phyloP scores from a whole-genome alignment of 2,329 filamentous ascomycete genomes.

The Venturia asperata region DNA sequence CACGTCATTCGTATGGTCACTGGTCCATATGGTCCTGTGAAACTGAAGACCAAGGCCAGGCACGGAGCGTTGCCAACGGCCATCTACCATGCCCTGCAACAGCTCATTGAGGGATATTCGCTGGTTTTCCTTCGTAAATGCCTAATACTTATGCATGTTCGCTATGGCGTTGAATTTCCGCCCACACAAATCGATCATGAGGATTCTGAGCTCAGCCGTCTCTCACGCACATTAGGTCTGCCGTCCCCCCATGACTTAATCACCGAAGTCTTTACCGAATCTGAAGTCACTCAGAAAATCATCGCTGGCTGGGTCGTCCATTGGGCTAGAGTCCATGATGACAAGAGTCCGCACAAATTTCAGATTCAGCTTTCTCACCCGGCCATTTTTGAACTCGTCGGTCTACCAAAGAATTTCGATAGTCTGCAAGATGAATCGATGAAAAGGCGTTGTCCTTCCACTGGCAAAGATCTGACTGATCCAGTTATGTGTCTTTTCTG shows the following conservation, averaged over 20 bases:
- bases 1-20: conserved; percentile 20
- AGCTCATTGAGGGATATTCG: conserved; percentile 67
- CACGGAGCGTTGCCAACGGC: conserved; percentile 23
- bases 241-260: conserved; percentile 77
- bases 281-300: conserved; percentile 41
- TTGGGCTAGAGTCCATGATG: conserved; percentile 37
- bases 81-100: conserved; percentile 33
- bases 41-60: conserved; percentile 25
- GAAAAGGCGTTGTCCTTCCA: conserved; percentile 73
- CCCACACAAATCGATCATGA: conserved; percentile 58
- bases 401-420: conserved; percentile 86
- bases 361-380: conserved; percentile 61
- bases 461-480: conserved; percentile 84
- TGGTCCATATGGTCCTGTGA: conserved; percentile 26
- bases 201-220: conserved; percentile 71
- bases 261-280: conserved; percentile 35
- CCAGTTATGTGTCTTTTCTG: conserved; percentile 91
- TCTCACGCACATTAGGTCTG: conserved; percentile 67
- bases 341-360: conserved; percentile 24
- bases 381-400: conserved; percentile 87
- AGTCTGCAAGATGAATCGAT: conserved; percentile 88
- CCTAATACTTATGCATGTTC: conserved; percentile 75
- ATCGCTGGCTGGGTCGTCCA: conserved; percentile 69
- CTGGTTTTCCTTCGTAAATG: conserved; percentile 84
- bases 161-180: conserved; percentile 82